phyloP scores from a whole-genome alignment of 345 rosid species.

The Eucalyptus polyanthemos region DNA sequence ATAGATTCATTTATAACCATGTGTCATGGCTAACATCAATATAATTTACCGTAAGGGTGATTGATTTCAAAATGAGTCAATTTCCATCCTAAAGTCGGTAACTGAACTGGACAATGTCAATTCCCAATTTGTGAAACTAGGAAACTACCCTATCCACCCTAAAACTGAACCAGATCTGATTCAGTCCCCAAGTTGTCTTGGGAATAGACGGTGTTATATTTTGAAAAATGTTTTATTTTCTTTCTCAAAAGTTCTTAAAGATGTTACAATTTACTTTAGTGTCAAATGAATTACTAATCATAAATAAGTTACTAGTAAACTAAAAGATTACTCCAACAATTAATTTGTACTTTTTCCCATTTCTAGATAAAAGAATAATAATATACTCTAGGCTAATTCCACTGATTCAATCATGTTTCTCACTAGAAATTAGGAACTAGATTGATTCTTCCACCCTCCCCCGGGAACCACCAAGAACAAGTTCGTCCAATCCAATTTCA shows the following conservation, averaged over 20 bases:
- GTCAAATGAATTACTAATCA: neutral
- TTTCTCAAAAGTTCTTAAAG: neutral
- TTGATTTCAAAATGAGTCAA: fast-evolving
- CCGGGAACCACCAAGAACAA: neutral
- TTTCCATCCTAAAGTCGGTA: neutral
- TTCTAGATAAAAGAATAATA: neutral
- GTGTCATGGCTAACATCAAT: neutral
- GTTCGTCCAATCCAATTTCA: neutral
- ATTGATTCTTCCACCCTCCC: neutral
- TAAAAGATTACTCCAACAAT: neutral
- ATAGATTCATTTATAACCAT: neutral
- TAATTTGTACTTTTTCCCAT: neutral
- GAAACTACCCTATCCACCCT: neutral
- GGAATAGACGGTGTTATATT: neutral
- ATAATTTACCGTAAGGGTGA: neutral
- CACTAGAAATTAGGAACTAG: neutral
- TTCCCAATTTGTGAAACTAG: neutral
- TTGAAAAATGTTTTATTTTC: neutral
- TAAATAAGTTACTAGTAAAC: neutral
- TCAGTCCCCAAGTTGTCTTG: fast-evolving
- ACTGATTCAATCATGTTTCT: neutral
- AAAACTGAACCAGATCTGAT: fast-evolving
- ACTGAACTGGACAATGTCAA: fast-evolving
- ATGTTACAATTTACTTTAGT: neutral
- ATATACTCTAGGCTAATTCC: neutral